These are phyloP conservation scores for Starmerella vitae DNA, from an alignment of 805 yeast genomes.

Conservation along the genomic window DNA sequence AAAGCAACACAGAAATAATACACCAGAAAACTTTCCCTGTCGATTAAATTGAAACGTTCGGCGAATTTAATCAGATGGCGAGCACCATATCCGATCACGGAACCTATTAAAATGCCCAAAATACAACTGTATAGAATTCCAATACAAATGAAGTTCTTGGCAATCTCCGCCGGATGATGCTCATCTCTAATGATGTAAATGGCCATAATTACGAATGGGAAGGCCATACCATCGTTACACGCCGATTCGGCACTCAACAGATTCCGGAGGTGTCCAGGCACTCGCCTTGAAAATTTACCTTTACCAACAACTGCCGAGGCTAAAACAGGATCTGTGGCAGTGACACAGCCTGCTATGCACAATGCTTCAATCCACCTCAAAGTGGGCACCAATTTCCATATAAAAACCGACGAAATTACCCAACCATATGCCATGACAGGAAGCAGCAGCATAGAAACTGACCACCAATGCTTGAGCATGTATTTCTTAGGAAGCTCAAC, in stretches of 20 bases:
- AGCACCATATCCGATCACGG: slow-evolving; percentile 54
- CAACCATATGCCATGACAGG: slow-evolving; percentile 90
- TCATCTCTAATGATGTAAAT: slow-evolving; percentile 52
- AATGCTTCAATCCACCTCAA: slow-evolving; percentile 59
- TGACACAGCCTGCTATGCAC: slow-evolving; percentile 71
- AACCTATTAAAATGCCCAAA: slow-evolving; percentile 66
- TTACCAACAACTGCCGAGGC: slow-evolving; percentile 94
- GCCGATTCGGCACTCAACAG: slow-evolving; percentile 76
- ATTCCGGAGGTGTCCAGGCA: slow-evolving; percentile 84
- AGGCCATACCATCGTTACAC: slow-evolving; percentile 93
- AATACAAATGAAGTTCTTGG: slow-evolving; percentile 65
- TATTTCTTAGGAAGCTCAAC: slow-evolving; percentile 85
- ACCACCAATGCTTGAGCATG: slow-evolving; percentile 70
- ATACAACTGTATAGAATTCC: slow-evolving; percentile 72
- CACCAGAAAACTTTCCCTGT: slow-evolving; percentile 77
- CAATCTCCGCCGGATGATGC: slow-evolving; percentile 52
- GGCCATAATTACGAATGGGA: slow-evolving; percentile 68
- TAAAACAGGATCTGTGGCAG: slow-evolving; percentile 90
- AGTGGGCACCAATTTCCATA: slow-evolving; percentile 65
- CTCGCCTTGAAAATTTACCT: slow-evolving; percentile 79
- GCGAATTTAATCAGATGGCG: slow-evolving; percentile 63
- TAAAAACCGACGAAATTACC: slow-evolving; percentile 66
- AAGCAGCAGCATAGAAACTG: slow-evolving; percentile 57
- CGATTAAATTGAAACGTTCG: slow-evolving; percentile 54
- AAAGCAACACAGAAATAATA: slow-evolving; percentile 71